Evolutionary conservation across 257 asterid genomes (phyloP).

Genomic region (Solanum rostratum): DNA sequence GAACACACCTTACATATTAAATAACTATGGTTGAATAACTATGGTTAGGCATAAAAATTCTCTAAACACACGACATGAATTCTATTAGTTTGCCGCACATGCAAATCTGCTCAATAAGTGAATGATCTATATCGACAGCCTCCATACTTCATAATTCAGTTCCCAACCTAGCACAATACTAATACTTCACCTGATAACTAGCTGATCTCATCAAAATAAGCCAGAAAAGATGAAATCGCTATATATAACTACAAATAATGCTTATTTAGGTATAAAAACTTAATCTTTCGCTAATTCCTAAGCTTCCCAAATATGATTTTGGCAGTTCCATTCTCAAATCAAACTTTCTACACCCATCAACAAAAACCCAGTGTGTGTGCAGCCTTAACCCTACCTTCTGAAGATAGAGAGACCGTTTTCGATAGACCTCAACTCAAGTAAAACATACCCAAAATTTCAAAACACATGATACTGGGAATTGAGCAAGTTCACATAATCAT

Average conservation of each 20-base stretch:
- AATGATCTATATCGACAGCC: background rate
- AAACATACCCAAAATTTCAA: background rate
- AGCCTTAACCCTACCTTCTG: background rate
- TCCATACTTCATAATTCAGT: background rate
- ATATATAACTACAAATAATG: background rate
- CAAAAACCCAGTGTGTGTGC: background rate
- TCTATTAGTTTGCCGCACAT: background rate
- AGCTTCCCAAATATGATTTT: background rate
- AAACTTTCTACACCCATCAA: background rate
- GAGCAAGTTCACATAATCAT: background rate
- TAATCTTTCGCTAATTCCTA: background rate
- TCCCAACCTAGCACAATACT: background rate
- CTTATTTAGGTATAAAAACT: background rate
- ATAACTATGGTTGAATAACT: background rate
- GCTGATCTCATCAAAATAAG: background rate
- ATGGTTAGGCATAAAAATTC: background rate
- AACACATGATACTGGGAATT: background rate
- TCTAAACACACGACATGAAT: background rate
- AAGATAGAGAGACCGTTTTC: background rate
- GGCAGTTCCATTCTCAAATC: background rate
- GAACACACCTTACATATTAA: background rate
- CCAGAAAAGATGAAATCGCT: background rate
- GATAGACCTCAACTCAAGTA: background rate
- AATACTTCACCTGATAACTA: background rate
- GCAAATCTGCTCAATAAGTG: background rate